phyloP scores from a whole-genome alignment of 2,329 filamentous ascomycete genomes.

The Colletotrichum sansevieriae region DNA sequence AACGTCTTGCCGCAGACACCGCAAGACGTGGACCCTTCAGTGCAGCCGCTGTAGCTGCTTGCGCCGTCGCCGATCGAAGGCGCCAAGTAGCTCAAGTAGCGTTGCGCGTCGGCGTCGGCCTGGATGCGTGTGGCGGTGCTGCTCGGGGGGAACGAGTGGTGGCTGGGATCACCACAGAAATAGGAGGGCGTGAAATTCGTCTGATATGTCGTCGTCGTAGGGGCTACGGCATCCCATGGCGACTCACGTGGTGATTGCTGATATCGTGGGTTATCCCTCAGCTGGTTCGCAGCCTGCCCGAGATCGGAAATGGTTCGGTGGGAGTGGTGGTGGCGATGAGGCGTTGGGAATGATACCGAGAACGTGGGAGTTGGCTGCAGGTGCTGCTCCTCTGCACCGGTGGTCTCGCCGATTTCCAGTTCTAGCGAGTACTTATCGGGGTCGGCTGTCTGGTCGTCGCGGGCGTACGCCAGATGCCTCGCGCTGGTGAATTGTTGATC shows the following conservation, averaged over 20 bases:
- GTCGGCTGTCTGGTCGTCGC: no score
- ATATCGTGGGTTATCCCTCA: background rate
- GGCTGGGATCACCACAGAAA: background rate
- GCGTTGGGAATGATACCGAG: no score
- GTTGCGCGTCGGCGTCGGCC: background rate
- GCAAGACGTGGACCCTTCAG: background rate
- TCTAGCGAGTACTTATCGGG: no score
- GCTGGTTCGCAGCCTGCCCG: background rate
- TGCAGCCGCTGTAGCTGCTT: background rate
- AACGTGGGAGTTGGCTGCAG: no score
- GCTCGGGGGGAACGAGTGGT: background rate
- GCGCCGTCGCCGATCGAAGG: background rate
- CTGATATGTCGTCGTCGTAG: background rate
- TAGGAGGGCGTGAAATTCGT: no score
- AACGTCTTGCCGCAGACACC: rapidly evolving
- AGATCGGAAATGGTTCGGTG: background rate
- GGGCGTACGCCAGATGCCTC: no score
- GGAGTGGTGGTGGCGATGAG: background rate
- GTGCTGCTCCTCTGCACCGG: no score
- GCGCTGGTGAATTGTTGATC: no score
- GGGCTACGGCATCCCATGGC: background rate
- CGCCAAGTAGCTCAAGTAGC: background rate
- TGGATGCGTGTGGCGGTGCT: constrained; percentile 1
- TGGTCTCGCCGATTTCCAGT: no score
- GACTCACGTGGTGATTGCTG: background rate